A percentile compares a stretch with the other conserved stretches of the same genome.
phyloP scores from a whole-genome alignment of 805 yeast species.

The Lachancea lanzarotensis region DNA sequence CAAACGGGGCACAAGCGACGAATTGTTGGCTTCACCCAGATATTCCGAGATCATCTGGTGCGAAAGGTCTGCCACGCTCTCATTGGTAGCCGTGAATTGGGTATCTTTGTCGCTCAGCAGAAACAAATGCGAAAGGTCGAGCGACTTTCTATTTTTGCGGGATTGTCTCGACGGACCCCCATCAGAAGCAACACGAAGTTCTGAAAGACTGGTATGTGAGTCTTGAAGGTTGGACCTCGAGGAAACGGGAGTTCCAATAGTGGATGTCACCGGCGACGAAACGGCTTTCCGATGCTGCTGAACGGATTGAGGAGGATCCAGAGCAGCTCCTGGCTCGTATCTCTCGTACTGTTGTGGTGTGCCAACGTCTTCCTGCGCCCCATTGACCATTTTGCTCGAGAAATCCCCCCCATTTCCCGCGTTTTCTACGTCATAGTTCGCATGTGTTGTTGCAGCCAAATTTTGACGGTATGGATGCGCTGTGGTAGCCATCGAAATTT shows the following conservation, averaged over 20 bases:
- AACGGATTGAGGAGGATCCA: not conserved
- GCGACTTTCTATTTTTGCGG: constrained; percentile 32
- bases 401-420: constrained; percentile 7
- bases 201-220: constrained; percentile 1
- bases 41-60: constrained; percentile 48
- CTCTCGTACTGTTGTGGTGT: not conserved
- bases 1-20: constrained; percentile 60
- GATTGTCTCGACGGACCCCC: not conserved
- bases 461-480: constrained; percentile 7
- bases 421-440: not conserved
- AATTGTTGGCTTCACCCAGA: constrained; percentile 42
- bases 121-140: constrained; percentile 39
- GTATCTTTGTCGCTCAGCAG: constrained; percentile 30
- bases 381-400: no score
- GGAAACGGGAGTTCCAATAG: constrained; percentile 3
- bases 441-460: constrained; percentile 5
- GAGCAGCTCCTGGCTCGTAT: not conserved
- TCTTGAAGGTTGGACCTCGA: constrained; percentile 2
- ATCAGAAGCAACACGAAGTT: constrained; percentile 1
- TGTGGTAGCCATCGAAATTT: constrained; percentile 7
- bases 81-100: constrained; percentile 35
- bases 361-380: not conserved
- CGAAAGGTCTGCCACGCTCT: constrained; percentile 42
- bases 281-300: constrained; percentile 1
- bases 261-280: constrained; percentile 4